Conservation (phyloP, 805 yeast genomes). For the Wickerhamiella domercqiae region DNA sequence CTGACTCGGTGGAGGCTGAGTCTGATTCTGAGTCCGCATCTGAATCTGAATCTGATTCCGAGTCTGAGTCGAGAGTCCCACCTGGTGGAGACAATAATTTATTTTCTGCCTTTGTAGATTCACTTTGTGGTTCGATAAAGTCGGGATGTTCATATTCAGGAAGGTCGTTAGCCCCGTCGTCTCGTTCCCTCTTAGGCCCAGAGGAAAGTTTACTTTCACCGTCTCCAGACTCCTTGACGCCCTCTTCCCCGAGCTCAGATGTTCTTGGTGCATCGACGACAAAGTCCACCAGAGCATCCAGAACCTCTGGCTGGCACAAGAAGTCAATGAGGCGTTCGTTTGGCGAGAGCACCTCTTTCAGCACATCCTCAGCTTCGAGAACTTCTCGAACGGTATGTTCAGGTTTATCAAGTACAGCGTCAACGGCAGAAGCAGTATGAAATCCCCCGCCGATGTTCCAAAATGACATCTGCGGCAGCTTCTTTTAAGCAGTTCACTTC, state of each 20-base stretch:
- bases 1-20: neutral
- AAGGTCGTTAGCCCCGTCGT: too few relatives aligned
- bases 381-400: slow-evolving; percentile 34
- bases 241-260: slow-evolving; percentile 16
- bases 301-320: slow-evolving; percentile 60
- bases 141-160: neutral
- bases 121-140: neutral
- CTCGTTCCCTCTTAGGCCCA: slow-evolving; percentile 13
- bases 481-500: neutral
- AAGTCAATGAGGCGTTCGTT: slow-evolving; percentile 65
- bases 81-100: slow-evolving; percentile 6
- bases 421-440: slow-evolving; percentile 38
- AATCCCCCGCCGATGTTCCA: slow-evolving; percentile 51
- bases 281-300: slow-evolving; percentile 46
- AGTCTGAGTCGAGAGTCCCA: neutral
- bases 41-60: neutral
- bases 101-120: slow-evolving; percentile 13
- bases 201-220: slow-evolving; percentile 9
- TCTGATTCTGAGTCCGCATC: slow-evolving; percentile 2
- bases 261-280: slow-evolving; percentile 30
- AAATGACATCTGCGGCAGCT: slow-evolving; percentile 29
- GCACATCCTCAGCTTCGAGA: slow-evolving; percentile 57
- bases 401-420: slow-evolving; percentile 33
- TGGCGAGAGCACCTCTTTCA: slow-evolving; percentile 57
- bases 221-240: slow-evolving; percentile 19